These are phyloP conservation scores for Ceratocystis destructans DNA, from an alignment of 2,329 filamentous ascomycete genomes.

Conservation along the genomic window DNA sequence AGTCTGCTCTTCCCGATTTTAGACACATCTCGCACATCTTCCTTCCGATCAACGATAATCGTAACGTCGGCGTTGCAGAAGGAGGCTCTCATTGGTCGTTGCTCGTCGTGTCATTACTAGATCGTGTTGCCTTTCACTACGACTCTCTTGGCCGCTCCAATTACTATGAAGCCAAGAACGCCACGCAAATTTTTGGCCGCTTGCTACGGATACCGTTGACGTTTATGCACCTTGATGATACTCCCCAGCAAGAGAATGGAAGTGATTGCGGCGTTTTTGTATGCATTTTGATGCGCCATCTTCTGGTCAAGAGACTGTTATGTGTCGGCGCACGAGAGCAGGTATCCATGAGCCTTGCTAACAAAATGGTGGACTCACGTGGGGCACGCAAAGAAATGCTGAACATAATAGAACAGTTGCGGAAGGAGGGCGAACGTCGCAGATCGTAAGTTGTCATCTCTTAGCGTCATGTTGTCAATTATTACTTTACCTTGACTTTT, in stretches of 20 bases:
- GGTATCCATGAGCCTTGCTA: slow-evolving; percentile 85
- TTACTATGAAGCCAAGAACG: slow-evolving; percentile 54
- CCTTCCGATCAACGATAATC: slow-evolving; percentile 83
- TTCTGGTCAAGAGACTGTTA: slow-evolving; percentile 74
- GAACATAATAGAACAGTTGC: slow-evolving; percentile 70
- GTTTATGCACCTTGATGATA: slow-evolving; percentile 72
- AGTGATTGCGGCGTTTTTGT: slow-evolving; percentile 95
- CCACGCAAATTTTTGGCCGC: slow-evolving; percentile 52
- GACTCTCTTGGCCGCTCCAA: slow-evolving; percentile 73
- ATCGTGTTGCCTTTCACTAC: slow-evolving; percentile 92
- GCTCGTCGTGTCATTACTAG: slow-evolving; percentile 74
- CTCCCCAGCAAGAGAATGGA: slow-evolving; percentile 80
- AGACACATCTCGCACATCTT: slow-evolving; percentile 77
- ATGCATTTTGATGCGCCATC: slow-evolving; percentile 83
- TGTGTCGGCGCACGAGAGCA: slow-evolving; percentile 69
- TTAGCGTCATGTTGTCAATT: background rate
- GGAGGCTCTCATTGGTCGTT: slow-evolving; percentile 92
- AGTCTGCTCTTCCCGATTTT: slow-evolving; percentile 68
- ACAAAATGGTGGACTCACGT: slow-evolving; percentile 66
- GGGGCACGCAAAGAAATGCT: slow-evolving; percentile 83
- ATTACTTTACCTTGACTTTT: no score
- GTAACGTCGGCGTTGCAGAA: slow-evolving; percentile 62
- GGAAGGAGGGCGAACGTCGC: slow-evolving; percentile 75
- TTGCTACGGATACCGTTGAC: slow-evolving; percentile 54
- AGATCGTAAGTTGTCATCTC: slow-evolving; percentile 49